Percentiles rank a stretch among this genome's conserved stretches.
Conservation (phyloP, 495 filamentous ascomycete genomes). For the Aspergillus diversus region DNA sequence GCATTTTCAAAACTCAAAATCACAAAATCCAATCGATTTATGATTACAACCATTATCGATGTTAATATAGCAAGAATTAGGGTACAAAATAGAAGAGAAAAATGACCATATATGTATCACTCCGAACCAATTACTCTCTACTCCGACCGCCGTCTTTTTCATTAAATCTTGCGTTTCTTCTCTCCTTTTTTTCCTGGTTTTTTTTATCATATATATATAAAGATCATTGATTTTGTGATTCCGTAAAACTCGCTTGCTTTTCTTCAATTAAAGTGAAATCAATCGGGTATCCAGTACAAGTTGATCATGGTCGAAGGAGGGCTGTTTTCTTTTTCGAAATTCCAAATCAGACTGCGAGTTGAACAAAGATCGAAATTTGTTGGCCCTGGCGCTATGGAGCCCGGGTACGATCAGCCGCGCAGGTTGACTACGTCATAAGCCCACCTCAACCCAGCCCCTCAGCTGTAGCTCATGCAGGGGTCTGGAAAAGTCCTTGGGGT, state of each 20-base stretch:
- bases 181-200: not conserved
- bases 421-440: constrained; percentile 14
- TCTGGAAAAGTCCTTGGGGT: constrained; percentile 1
- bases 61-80: constrained; percentile 3
- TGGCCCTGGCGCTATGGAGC: not conserved
- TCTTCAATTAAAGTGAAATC: constrained; percentile 24
- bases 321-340: constrained; percentile 4
- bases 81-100: constrained; percentile 3
- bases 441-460: not conserved
- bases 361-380: constrained; percentile 25
- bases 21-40: not conserved
- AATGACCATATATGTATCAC: constrained; percentile 3
- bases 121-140: not conserved
- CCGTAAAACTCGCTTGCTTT: constrained; percentile 12
- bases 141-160: not conserved
- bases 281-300: constrained; percentile 49
- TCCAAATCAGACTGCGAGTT: constrained; percentile 33
- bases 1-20: not conserved
- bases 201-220: not conserved
- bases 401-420: not conserved
- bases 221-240: not conserved
- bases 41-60: not conserved
- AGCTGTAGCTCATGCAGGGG: not conserved
- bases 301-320: constrained; percentile 20
- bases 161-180: not conserved